Conservation (phyloP, 2,329 filamentous ascomycete genomes). For the Colletotrichum tabaci region DNA sequence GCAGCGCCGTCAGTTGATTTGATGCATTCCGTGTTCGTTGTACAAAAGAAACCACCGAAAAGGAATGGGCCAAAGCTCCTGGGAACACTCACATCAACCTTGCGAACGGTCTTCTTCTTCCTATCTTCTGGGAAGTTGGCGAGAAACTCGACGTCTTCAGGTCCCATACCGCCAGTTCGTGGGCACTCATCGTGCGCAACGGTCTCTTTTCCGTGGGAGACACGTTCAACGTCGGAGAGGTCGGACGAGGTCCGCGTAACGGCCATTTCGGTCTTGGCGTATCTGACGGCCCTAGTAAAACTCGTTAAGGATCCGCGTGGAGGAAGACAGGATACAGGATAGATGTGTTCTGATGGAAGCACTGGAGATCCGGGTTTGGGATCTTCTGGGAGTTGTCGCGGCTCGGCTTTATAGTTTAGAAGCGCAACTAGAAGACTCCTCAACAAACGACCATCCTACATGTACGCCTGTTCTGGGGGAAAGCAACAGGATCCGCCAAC, state of each 20-base stretch:
- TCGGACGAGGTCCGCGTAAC: constrained; percentile 22
- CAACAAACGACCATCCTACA: background rate
- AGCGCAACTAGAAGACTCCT: background rate
- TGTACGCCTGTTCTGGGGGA: background rate
- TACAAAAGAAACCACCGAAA: background rate
- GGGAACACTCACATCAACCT: constrained; percentile 48
- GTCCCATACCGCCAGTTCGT: constrained; percentile 36
- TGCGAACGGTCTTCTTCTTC: constrained; percentile 49
- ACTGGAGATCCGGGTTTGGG: background rate
- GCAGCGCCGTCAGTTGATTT: background rate
- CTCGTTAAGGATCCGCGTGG: background rate
- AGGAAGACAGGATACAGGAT: background rate
- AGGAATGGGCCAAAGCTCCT: background rate
- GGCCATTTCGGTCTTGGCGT: constrained; percentile 34
- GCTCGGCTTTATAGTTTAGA: constrained; percentile 26
- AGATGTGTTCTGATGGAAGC: background rate
- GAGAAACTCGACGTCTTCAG: constrained; percentile 52
- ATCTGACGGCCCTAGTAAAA: background rate
- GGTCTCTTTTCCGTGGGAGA: constrained; percentile 45
- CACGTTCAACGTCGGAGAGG: constrained; percentile 46
- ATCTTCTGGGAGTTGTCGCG: background rate
- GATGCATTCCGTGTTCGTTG: too few relatives aligned
- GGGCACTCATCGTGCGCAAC: constrained; percentile 46
- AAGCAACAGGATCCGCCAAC: constrained; percentile 2
- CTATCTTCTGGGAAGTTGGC: constrained; percentile 49